Conservation (phyloP, 129 eudicot species). For the Tagetes erecta region DNA sequence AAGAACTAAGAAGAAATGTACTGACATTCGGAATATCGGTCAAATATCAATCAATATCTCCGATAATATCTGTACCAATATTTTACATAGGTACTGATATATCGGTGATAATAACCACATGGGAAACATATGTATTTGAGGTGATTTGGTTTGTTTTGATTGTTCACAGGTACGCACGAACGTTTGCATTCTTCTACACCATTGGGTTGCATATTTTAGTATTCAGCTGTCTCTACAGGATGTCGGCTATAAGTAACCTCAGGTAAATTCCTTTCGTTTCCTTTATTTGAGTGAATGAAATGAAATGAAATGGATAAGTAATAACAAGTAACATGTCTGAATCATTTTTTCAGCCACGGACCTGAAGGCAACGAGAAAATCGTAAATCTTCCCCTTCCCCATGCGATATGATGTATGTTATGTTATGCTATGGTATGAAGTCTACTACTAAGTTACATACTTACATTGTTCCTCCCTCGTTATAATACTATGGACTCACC, state of each 20-base stretch:
- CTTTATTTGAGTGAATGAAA: not conserved
- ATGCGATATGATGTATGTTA: no score
- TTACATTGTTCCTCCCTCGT: no score
- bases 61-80: no score
- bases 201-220: conserved; percentile 95
- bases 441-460: no score
- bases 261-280: conserved; percentile 44
- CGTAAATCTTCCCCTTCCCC: conserved; percentile 54
- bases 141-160: not conserved
- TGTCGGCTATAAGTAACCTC: conserved; percentile 93
- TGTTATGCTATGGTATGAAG: no score
- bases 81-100: no score
- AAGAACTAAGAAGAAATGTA: no score
- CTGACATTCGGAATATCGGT: no score
- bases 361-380: conserved; percentile 56
- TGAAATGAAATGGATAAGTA: not conserved
- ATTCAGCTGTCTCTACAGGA: conserved; percentile 92
- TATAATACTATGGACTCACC: no score
- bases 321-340: not conserved
- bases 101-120: no score
- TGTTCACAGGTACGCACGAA: conserved; percentile 75
- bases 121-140: no score
- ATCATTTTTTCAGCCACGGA: conserved; percentile 65
- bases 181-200: conserved; percentile 95
- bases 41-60: no score